A percentile compares a stretch with the other conserved stretches of the same genome.
Conservation (phyloP, 2,329 filamentous ascomycete species). For the Beauveria australis region DNA sequence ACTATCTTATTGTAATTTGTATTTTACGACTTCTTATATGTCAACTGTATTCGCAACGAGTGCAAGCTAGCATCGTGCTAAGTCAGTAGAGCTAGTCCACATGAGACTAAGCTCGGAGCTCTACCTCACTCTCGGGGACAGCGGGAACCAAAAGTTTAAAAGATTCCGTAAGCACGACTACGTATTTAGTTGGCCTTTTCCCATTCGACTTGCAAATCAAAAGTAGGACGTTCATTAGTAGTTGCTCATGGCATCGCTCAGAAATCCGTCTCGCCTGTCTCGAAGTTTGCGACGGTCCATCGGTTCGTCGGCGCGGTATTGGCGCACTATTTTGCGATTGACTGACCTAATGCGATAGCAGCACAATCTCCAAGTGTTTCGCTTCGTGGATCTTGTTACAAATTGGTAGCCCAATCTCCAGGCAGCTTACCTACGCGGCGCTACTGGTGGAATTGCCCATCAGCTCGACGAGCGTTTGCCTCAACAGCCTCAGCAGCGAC, state of each 20-base stretch:
- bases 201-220: no score
- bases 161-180: background rate
- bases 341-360: background rate
- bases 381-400: no score
- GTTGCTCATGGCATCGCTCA: background rate
- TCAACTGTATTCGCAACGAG: no score
- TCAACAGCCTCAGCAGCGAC: background rate
- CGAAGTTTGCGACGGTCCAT: conserved; percentile 2
- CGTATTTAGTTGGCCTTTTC: background rate
- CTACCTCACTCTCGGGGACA: background rate
- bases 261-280: background rate
- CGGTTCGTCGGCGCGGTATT: conserved; percentile 1
- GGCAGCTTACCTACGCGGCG: background rate
- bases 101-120: background rate
- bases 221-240: background rate
- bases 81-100: conserved; percentile 2
- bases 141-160: background rate
- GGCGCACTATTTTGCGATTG: background rate
- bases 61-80: background rate
- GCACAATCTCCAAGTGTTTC: background rate
- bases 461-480: background rate
- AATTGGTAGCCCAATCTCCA: background rate
- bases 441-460: background rate
- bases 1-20: background rate
- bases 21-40: background rate